Percentiles rank a stretch among this genome's conserved stretches.
These are phyloP conservation scores for Bombardia bombarda DNA, from an alignment of 495 filamentous ascomycete species.

Conservation along the genomic window DNA sequence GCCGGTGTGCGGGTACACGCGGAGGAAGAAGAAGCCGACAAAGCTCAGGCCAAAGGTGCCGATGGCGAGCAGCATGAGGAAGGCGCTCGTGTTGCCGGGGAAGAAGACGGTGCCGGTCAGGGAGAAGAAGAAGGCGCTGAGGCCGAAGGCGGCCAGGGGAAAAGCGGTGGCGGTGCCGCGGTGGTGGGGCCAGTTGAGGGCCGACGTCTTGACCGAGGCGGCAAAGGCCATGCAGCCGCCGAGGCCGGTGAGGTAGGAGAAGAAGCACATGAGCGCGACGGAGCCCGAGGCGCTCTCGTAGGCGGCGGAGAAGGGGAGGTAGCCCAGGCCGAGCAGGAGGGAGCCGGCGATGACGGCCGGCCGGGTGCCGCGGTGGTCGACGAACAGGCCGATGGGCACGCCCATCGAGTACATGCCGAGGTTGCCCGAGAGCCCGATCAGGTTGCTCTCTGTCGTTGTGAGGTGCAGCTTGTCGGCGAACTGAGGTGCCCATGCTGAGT, in stretches of 20 bases:
- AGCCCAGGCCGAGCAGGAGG: constrained; percentile 62
- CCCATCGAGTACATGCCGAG: constrained; percentile 91
- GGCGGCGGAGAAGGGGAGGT: constrained; percentile 67
- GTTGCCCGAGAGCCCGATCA: constrained; percentile 90
- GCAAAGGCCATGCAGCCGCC: constrained; percentile 84
- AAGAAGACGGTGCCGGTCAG: constrained; percentile 67
- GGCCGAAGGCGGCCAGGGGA: constrained; percentile 82
- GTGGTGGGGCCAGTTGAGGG: constrained; percentile 85
- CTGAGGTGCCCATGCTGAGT: constrained; percentile 95
- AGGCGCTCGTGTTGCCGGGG: constrained; percentile 71
- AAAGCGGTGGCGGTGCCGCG: constrained; percentile 92
- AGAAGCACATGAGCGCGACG: constrained; percentile 67
- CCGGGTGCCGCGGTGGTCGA: constrained; percentile 75
- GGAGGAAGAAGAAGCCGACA: constrained; percentile 70
- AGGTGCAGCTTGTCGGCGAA: constrained; percentile 81
- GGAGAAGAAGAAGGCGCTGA: constrained; percentile 96
- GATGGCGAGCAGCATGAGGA: constrained; percentile 69
- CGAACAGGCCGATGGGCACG: constrained; percentile 80
- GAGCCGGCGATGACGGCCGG: constrained; percentile 68
- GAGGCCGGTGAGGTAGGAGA: constrained; percentile 73
- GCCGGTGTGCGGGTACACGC: constrained; percentile 53
- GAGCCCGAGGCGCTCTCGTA: constrained; percentile 56
- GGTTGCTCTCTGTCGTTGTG: constrained; percentile 80
- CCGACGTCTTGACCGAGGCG: constrained; percentile 78
- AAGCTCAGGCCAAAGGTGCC: constrained; percentile 74